Base-by-base conservation (phyloP, 1,284 basidiomycete species). In the Exobasidium cylindrosporum region DNA sequence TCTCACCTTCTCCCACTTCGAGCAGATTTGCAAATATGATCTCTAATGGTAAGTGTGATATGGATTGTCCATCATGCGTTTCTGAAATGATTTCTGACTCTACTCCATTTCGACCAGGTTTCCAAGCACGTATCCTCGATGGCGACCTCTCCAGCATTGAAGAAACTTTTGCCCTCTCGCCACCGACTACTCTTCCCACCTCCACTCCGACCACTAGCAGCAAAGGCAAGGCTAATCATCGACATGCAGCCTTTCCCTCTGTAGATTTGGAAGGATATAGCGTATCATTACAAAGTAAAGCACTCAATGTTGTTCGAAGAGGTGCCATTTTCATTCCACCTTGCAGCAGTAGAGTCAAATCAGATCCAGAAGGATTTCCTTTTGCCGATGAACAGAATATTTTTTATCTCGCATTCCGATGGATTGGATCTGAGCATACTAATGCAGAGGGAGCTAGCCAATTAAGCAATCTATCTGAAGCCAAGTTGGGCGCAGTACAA, bases 391-490 rank as follows among this genome's bases (percentile, higher is more conserved):
- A 6, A 29, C 30, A 44, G 3, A 44, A 17, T 2, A 3, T 6
- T 14, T 44, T 55, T 14, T 55, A 26, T 31, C 30, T 55, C 13
- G 31, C 53, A 4, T 55, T 55, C 21, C 26, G 53, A 6, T 55
- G 40, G 32, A 29, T 55, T 23, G 53, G 53, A 23, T 26, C 31
- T 13, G 40, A 55, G 21, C 53, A 55, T 17, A 28, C 24, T 4
- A 55, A 44, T 32, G 53, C 53, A n/a, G 29, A 26, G n/a, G 3
- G 53, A 24, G 53, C 53, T 30, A 21, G 21, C 23, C 21, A 32
- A 28, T 44, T 55, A 11, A 29, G 29, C 14, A 29, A 55, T 6
- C 21, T 55, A 11, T 11, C 21, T 4, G n/a, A 40, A 17, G 30
- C 53, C 2, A 55, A 23, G 14, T 35, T 55, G 4, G 14, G 13